Evolutionary conservation across 2,329 filamentous ascomycete genomes (phyloP).

Genomic region (Epichloe baconii): DNA sequence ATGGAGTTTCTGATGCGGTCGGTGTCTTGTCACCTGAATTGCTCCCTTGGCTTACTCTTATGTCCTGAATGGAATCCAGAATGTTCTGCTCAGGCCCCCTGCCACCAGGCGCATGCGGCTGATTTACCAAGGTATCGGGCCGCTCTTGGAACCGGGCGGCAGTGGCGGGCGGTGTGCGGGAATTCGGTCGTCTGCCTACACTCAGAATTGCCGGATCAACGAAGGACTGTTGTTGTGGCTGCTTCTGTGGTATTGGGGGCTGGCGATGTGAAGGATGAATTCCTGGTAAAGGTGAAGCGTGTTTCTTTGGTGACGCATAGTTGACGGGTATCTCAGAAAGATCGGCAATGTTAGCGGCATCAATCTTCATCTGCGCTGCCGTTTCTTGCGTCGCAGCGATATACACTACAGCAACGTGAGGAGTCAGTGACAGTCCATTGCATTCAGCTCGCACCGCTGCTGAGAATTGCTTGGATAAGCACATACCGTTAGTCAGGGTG

Average conservation of each 20-base stretch:
- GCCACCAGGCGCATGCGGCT: background rate
- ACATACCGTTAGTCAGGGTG: slow-evolving; percentile 59
- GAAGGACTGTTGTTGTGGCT: slow-evolving; percentile 34
- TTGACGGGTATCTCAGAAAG: slow-evolving; percentile 26
- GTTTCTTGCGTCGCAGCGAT: slow-evolving; percentile 29
- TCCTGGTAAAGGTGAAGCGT: slow-evolving; percentile 14
- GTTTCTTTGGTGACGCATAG: slow-evolving; percentile 15
- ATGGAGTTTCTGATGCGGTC: slow-evolving; percentile 11
- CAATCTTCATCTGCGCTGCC: slow-evolving; percentile 30
- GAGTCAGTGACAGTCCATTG: background rate
- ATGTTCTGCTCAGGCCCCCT: slow-evolving; percentile 13
- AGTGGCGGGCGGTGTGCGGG: slow-evolving; percentile 14
- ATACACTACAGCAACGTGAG: slow-evolving; percentile 20
- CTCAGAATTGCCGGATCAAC: slow-evolving; percentile 77
- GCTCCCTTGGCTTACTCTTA: slow-evolving; percentile 10
- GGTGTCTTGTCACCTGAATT: slow-evolving; percentile 10
- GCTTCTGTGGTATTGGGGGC: slow-evolving; percentile 15
- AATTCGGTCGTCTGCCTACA: slow-evolving; percentile 34
- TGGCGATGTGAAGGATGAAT: slow-evolving; percentile 4
- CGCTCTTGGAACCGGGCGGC: slow-evolving; percentile 1
- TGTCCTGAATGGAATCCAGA: slow-evolving; percentile 15
- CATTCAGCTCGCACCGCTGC: background rate
- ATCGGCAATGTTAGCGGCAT: slow-evolving; percentile 31
- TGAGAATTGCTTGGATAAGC: background rate
- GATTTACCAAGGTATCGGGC: slow-evolving; percentile 5